A percentile compares a stretch with the other conserved stretches of the same genome.
phyloP scores from a whole-genome alignment of 2,329 filamentous ascomycete genomes.

The Coniella lustricola region DNA sequence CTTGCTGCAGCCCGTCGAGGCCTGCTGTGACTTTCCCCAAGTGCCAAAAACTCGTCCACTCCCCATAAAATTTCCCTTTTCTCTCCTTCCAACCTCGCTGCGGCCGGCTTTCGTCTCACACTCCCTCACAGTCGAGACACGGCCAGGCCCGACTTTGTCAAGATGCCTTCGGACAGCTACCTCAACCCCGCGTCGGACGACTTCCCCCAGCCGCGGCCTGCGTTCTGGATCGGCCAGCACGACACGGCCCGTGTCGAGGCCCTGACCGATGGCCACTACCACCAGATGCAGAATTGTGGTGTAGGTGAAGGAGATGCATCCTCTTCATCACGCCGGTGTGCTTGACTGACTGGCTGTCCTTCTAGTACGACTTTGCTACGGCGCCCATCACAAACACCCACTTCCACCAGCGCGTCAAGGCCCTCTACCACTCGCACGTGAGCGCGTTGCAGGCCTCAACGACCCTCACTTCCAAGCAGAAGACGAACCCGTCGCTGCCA shows the following conservation, averaged over 20 bases:
- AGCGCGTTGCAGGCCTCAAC: slow-evolving; percentile 31
- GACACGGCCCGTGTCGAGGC: slow-evolving; percentile 56
- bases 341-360: not conserved
- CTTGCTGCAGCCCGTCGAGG: not conserved
- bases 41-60: not conserved
- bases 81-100: not conserved
- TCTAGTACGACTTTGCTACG: slow-evolving; percentile 71
- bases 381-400: slow-evolving; percentile 68
- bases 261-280: slow-evolving; percentile 57
- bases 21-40: not conserved
- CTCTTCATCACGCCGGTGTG: slow-evolving; percentile 6
- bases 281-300: slow-evolving; percentile 60
- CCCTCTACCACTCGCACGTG: slow-evolving; percentile 51
- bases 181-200: slow-evolving; percentile 24
- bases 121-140: not conserved
- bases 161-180: slow-evolving; percentile 1
- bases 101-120: not conserved
- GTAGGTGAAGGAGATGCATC: slow-evolving; percentile 39
- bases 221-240: slow-evolving; percentile 68
- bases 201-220: slow-evolving; percentile 28
- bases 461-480: slow-evolving; percentile 29
- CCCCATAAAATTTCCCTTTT: not conserved
- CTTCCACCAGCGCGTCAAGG: slow-evolving; percentile 63
- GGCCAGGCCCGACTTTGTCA: not conserved
- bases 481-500: slow-evolving; percentile 38